Base-by-base conservation (phyloP, 345 rosid genomes). In the Citrus maxima region DNA sequence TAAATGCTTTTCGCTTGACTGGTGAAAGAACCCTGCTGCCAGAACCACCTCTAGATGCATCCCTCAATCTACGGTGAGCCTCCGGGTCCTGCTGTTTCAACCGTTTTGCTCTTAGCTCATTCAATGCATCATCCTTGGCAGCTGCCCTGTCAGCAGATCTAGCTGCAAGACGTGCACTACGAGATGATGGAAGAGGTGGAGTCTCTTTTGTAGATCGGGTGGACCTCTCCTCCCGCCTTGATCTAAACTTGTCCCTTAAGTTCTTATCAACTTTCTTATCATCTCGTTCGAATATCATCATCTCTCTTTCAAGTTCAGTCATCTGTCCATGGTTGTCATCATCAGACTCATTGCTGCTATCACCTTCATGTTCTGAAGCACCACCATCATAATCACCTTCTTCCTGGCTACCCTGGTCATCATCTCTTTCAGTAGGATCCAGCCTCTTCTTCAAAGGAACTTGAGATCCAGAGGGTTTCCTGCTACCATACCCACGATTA, bases 141-240 rank as follows among this genome's bases (percentile, higher is more conserved):
- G 98, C 90, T 0, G 97, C 92, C 86, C 97, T 84, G 85, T 97
- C 99, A 24, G 99, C 95, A 78, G 95, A 93, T 82, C 99, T 91
- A 74, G 98, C 87, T 3, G 98, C 94, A 7, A 93, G 84, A 19
- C 99, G 93, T 46, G 93, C 93, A 58, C 90, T 89, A 51, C 92
- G 95, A 12, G 96, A 86, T 2, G 91, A 85, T 1, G 90, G 78
- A 77, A 86, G 86, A 35, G 93, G 92, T 13, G 90, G 90, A 24
- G 89, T 84, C 85, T 91, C 93, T 80, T 91, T 96, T 55, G 86
- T 88, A 0, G 91, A 87, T 68, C 88, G 84, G 73, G 88, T 82
- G 5, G 88, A 76, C 86, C 84, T 90, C 84, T 91, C 92, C n/a
- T 94, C 95, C 71, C 95, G 86, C 86, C 92, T 95, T 0, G 88